phyloP scores from a whole-genome alignment of 2,329 filamentous ascomycete genomes.

The Trichoderma sp. region DNA sequence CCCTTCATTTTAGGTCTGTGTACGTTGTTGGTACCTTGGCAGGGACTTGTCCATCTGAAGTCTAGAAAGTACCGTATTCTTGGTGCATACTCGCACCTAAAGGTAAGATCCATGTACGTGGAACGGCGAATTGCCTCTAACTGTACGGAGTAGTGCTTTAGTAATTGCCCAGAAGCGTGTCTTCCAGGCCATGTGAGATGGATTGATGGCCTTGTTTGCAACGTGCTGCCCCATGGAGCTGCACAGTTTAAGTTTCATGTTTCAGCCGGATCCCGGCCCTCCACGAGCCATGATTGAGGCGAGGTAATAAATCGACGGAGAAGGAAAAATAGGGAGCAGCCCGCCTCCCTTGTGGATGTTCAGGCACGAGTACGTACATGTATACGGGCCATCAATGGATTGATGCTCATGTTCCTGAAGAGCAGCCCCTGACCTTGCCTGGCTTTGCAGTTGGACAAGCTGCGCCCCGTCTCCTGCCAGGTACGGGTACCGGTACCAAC shows the following conservation, averaged over 20 bases:
- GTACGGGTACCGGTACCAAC: not conserved
- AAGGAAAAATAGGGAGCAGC: not conserved
- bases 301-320: not conserved
- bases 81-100: no score
- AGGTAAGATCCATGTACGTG: not conserved
- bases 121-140: not conserved
- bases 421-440: constrained; percentile 12
- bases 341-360: not conserved
- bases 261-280: not conserved
- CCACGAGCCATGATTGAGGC: not conserved
- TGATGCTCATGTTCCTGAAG: not conserved
- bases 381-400: not conserved
- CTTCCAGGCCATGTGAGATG: not conserved
- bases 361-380: not conserved
- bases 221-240: not conserved
- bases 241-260: constrained; percentile 7
- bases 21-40: not conserved
- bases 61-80: no score
- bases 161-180: no score
- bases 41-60: not conserved
- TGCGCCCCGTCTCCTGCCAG: constrained; percentile 8
- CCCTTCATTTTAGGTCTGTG: constrained; percentile 11
- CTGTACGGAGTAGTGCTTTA: no score
- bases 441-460: constrained; percentile 2
- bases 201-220: not conserved